phyloP scores from a whole-genome alignment of 2,329 filamentous ascomycete genomes.

The Ascochyta lentis region DNA sequence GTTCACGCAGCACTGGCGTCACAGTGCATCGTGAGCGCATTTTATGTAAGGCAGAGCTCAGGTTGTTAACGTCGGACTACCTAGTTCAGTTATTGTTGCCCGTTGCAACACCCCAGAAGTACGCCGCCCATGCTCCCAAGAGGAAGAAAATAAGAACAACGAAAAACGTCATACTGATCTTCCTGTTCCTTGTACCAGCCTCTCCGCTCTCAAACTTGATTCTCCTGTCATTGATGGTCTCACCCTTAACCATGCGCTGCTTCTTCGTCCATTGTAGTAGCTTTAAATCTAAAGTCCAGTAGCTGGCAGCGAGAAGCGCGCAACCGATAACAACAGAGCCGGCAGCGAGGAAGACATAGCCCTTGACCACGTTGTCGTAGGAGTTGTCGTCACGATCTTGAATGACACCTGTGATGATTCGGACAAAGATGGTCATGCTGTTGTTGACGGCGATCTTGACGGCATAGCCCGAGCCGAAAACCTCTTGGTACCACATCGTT shows the following conservation, averaged over 20 bases:
- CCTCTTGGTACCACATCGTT: constrained; percentile 64
- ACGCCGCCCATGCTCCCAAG: constrained; percentile 61
- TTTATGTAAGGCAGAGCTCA: not conserved
- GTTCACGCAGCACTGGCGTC: too few relatives aligned
- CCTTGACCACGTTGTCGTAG: constrained; percentile 62
- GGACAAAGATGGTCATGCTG: constrained; percentile 66
- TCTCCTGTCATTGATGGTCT: constrained; percentile 54
- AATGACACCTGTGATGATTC: constrained; percentile 63
- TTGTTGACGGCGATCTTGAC: constrained; percentile 70
- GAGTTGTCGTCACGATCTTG: constrained; percentile 65
- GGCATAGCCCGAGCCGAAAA: constrained; percentile 66
- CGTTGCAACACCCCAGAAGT: constrained; percentile 67
- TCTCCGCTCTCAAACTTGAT: constrained; percentile 47
- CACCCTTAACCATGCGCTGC: constrained; percentile 56
- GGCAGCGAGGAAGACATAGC: constrained; percentile 63
- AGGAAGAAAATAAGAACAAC: constrained; percentile 54
- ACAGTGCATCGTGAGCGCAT: too few relatives aligned
- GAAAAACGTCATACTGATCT: constrained; percentile 53
- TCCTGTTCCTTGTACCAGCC: constrained; percentile 49
- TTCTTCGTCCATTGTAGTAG: constrained; percentile 66
- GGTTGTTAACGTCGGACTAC: too few relatives aligned
- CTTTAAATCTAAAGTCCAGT: constrained; percentile 53
- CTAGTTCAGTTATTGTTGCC: constrained; percentile 47
- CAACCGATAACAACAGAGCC: constrained; percentile 57
- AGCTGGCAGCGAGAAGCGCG: constrained; percentile 50